Base-by-base conservation (phyloP, 805 yeast species). In the Wickerhamiella allomyrinae region DNA sequence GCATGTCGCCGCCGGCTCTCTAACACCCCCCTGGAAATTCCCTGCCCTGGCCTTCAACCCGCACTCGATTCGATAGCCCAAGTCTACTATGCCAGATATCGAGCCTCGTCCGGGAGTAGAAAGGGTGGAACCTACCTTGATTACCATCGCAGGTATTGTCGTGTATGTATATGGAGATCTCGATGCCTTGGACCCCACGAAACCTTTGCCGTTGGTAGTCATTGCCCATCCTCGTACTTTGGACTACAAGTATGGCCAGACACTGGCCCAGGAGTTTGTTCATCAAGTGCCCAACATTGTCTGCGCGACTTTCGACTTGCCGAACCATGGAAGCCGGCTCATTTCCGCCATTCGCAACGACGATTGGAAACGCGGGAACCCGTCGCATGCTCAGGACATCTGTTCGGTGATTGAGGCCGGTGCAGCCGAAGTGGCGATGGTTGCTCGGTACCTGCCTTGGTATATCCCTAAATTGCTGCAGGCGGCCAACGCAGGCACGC, bases 241-340 rank as follows among this genome's bases (percentile, higher is more conserved):
- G 2, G 56, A 62, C 43, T 59, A 67, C 54, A 47, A 53, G 14
- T 58, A 56, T 42, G 59, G 71, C 20, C 69, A 65, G 46, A 49
- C 59, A 3, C 47, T 69, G 23, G 75, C 73, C 15, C 20, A 38
- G 15, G 44, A 43, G 27, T 29, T 54, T 27, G 17, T 37, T n/a
- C 22, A 37, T 14, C 20, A 42, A 11, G 48, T 50, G 13, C 48
- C 51, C 11, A 38, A 49, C 33, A 37, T 46, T 13, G 61, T 75
- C 27, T 68, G 69, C 36, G 71, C 71, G 9, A 61, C 73, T 0
- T 71, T 70, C 47, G 81, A 76, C 50, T 52, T 60, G 45, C 63
- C 77, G 25, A 75, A 76, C 54, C 81, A 76, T 50, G 80, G 82
- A 3, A 58, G 58, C 19, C 59, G 81, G 27, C 40, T 50, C 8